These are phyloP conservation scores for Arctostaphylos glauca DNA, from an alignment of 148 eudicot genomes.

Conservation along the genomic window DNA sequence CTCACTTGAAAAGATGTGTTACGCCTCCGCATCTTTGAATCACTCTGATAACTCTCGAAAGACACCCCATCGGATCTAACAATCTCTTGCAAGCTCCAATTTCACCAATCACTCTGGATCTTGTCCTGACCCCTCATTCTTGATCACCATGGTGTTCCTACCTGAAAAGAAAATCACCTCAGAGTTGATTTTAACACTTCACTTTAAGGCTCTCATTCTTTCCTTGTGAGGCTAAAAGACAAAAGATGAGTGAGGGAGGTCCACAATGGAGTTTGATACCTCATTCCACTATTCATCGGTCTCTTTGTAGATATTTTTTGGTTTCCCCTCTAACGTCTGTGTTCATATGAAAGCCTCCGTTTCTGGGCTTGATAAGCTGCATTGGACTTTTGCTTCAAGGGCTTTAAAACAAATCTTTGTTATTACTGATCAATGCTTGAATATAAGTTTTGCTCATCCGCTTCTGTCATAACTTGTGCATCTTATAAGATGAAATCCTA, in stretches of 20 bases:
- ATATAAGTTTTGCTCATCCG: neutral
- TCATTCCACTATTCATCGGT: neutral
- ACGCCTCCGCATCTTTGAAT: neutral
- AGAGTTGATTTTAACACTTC: neutral
- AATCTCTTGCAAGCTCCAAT: neutral
- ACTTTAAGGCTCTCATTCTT: neutral
- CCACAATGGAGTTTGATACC: neutral
- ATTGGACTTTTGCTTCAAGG: neutral
- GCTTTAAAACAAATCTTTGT: neutral
- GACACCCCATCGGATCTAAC: neutral
- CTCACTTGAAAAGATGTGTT: neutral
- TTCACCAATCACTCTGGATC: neutral
- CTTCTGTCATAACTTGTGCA: neutral
- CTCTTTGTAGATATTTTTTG: neutral
- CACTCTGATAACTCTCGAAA: neutral
- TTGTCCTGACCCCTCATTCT: neutral
- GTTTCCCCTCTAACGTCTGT: neutral
- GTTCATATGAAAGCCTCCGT: neutral
- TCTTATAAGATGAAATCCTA: conserved; percentile 7
- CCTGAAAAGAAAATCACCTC: neutral
- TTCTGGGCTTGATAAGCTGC: neutral
- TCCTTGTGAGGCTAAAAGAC: neutral
- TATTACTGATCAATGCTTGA: neutral
- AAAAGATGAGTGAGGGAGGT: neutral
- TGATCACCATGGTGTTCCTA: neutral